phyloP scores from a whole-genome alignment of 2,329 filamentous ascomycete genomes.

The Rhytidhysteron rufulum region DNA sequence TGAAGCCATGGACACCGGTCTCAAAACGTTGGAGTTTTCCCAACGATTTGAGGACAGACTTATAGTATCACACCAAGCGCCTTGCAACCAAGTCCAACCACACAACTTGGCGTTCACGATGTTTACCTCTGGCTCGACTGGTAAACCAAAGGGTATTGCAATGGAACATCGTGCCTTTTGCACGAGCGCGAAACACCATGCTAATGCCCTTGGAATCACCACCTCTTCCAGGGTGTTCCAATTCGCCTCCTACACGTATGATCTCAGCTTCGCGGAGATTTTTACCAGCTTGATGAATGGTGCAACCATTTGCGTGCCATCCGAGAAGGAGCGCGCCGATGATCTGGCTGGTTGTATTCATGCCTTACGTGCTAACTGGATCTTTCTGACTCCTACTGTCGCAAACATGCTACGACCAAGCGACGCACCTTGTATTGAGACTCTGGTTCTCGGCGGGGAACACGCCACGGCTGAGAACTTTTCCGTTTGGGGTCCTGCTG shows the following conservation, averaged over 20 bases:
- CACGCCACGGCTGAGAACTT: conserved; percentile 10
- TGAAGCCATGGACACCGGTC: too few species aligned
- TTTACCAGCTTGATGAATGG: conserved; percentile 45
- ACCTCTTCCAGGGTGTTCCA: conserved; percentile 19
- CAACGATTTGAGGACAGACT: too few species aligned
- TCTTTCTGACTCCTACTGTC: conserved; percentile 30
- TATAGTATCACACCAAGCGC: too few species aligned
- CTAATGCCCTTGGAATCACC: conserved; percentile 7
- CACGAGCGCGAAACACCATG: conserved; percentile 6
- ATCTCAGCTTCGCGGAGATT: conserved; percentile 51
- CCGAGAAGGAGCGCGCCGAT: conserved; percentile 49
- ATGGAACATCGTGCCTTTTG: conserved; percentile 14
- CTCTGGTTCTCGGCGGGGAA: conserved; percentile 13
- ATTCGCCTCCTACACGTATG: conserved; percentile 47
- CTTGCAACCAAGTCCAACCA: too few species aligned
- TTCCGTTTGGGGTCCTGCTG: conserved; percentile 30
- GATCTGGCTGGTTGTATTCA: conserved; percentile 39
- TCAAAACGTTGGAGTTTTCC: too few species aligned
- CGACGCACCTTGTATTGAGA: conserved; percentile 10
- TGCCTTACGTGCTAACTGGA: conserved; percentile 15
- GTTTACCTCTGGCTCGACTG: conserved; percentile 41
- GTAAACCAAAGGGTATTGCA: conserved; percentile 7
- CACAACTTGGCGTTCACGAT: conserved; percentile 58
- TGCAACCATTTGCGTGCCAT: conserved; percentile 50
- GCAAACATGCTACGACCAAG: conserved; percentile 21